Base-by-base conservation (phyloP, 345 rosid species). In the Gossypium herbaceum region DNA sequence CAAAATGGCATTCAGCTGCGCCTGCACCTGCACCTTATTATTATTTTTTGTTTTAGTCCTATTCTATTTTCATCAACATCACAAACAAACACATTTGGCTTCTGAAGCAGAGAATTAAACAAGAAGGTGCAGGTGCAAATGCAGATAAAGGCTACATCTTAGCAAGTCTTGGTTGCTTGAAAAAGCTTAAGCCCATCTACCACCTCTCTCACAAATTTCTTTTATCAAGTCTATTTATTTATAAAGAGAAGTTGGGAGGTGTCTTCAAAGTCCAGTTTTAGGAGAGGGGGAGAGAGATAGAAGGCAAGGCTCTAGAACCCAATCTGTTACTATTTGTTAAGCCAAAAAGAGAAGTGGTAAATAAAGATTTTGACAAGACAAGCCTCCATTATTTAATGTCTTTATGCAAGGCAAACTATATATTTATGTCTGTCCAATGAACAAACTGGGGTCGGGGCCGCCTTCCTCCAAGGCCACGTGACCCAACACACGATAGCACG, bases 91-190 rank as follows among this genome's bases (percentile, higher is more conserved):
- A 1, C 4, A 6, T 9, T 41, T 16, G 55, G 2, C 8, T 52
- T 60, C 48, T 9, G 10, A 55, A 13, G 52, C n/a, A 16, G 11
- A 5, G 25, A 34, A 20, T 11, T 11, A 59, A 45, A 22, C 48
- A 45, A 25, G 29, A 71, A 88, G 88, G 85, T 86, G 88, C 89
- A 88, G 89, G 91, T 88, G 89, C 88, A 86, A 88, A 83, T 88
- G 89, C 88, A 88, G 88, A 80, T 10, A 75, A 88, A 88, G 78
- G 85, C 86, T 55, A 60, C 88, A 85, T 61, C 81, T 80, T 75
- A 78, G 84, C 65, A 72, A 27, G 45, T 12, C 17, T 29, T 51
- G 15, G 27, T 29, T 4, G 65, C 75, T 45, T 50, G 7, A 16
- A 47, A 73, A n/a, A 2, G 75, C 15, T 9, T 8, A 45, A 15